Evolutionary conservation across 2,329 filamentous ascomycete genomes (phyloP).

Genomic region (Periglandula ipomoeae): DNA sequence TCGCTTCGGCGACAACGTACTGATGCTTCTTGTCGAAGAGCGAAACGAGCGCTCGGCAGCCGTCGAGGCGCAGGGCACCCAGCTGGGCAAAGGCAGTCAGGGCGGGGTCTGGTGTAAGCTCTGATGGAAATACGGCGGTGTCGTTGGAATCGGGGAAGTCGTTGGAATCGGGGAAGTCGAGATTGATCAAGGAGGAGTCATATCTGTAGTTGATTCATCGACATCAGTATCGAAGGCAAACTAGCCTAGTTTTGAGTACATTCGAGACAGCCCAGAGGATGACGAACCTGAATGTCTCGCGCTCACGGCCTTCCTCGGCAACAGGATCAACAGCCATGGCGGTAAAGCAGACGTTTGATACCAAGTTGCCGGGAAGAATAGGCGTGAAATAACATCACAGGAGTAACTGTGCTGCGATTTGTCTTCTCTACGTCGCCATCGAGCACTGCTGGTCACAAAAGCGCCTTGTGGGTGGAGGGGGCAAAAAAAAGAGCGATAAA

Average conservation of each 20-base stretch:
- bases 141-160: slow-evolving; percentile 2
- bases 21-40: slow-evolving; percentile 40
- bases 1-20: slow-evolving; percentile 42
- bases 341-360: not conserved
- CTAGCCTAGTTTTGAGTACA: not conserved
- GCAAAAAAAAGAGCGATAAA: not conserved
- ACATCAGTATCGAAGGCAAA: not conserved
- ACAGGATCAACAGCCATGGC: slow-evolving; percentile 2
- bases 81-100: slow-evolving; percentile 43
- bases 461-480: not conserved
- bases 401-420: not conserved
- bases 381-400: slow-evolving; percentile 2
- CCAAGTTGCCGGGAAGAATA: not conserved
- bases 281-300: slow-evolving; percentile 6
- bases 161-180: slow-evolving; percentile 1
- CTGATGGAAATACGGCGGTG: not conserved
- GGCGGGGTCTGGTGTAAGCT: slow-evolving; percentile 22
- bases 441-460: not conserved
- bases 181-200: slow-evolving; percentile 7
- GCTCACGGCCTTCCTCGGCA: slow-evolving; percentile 7
- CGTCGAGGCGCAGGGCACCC: slow-evolving; percentile 31
- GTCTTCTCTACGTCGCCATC: not conserved
- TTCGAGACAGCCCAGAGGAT: too few relatives aligned
- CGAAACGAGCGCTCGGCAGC: slow-evolving; percentile 35
- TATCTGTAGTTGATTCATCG: not conserved